Evolutionary conservation across 179 eudicot genomes (phyloP), one percentile per base, ranked within the genome.

Genomic region (Gypsophila paniculata): DNA sequence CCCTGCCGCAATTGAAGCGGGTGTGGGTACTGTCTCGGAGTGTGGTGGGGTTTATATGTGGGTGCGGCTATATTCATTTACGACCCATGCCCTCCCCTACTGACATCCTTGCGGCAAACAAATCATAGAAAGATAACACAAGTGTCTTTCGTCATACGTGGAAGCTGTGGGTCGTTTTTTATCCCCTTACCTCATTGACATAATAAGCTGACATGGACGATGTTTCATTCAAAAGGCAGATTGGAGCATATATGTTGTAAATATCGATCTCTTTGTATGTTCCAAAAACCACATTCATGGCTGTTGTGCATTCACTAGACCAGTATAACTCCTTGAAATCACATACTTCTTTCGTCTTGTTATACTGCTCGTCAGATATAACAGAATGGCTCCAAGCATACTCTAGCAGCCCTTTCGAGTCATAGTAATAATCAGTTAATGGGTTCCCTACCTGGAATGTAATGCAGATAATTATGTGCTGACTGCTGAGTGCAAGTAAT

Each of bases 321-420:
- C 87, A 88, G 34, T 49, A 22, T 12, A 65, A 54, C 65, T 71
- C 49, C 79, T 76, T 72, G 85, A 86, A 86, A 79, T 88, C 71
- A 68, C 93, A 88, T 1, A 22, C 77, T 66, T 78, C 21, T 72
- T 73, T 82, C 25, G 86, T 79, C 18, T 42, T 78, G 48, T 78
- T 62, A 53, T 78, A 86, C 44, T 71, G 79, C 38, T 81, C 76
- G 54, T 86, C 88, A 14, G 87, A 80, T 65, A 88, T 80, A 12
- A 88, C 87, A 4, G 93, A 58, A 71, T 88, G 93, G 78, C 90
- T 88, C 90, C 90, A 88, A 4, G 93, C 93, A 69, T 88, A 85
- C 65, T 86, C 93, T 8, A 88, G 38, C 36, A 88, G 12, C 48
- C 93, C 93, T 73, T 82, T 85, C n/a, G 80, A 80, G 74, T 86